These are phyloP conservation scores for Colletotrichum sp. DNA, from an alignment of 2,329 filamentous ascomycete species.

Conservation along the genomic window DNA sequence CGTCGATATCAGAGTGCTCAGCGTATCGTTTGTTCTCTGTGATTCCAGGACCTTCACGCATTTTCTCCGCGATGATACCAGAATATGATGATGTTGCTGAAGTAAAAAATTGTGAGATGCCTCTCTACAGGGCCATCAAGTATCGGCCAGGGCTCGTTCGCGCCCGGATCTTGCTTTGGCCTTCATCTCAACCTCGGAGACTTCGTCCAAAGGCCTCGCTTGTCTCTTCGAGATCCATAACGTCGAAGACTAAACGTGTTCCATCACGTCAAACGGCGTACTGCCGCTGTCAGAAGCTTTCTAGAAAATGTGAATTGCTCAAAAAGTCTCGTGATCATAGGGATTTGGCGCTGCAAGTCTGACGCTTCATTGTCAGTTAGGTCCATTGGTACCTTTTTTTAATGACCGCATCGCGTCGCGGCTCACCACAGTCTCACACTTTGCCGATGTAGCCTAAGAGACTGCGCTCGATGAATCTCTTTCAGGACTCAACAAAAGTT, in stretches of 20 bases:
- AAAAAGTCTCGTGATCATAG: no score
- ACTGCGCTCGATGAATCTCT: background rate
- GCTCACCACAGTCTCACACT: background rate
- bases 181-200: background rate
- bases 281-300: no score
- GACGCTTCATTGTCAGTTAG: background rate
- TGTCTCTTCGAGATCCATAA: background rate
- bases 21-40: background rate
- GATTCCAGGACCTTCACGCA: background rate
- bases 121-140: background rate
- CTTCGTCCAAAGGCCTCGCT: background rate
- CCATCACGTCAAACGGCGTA: background rate
- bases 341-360: background rate
- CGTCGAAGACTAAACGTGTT: background rate
- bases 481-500: background rate
- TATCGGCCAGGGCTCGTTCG: background rate
- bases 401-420: background rate
- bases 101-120: fast-evolving
- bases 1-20: background rate
- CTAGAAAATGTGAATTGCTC: no score
- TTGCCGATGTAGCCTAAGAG: background rate
- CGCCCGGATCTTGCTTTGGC: background rate
- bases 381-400: background rate
- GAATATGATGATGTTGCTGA: background rate
- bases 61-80: background rate